These are phyloP conservation scores for Urochloa ruziziensis DNA, from an alignment of 176 grass and related monocot genomes.

Conservation along the genomic window DNA sequence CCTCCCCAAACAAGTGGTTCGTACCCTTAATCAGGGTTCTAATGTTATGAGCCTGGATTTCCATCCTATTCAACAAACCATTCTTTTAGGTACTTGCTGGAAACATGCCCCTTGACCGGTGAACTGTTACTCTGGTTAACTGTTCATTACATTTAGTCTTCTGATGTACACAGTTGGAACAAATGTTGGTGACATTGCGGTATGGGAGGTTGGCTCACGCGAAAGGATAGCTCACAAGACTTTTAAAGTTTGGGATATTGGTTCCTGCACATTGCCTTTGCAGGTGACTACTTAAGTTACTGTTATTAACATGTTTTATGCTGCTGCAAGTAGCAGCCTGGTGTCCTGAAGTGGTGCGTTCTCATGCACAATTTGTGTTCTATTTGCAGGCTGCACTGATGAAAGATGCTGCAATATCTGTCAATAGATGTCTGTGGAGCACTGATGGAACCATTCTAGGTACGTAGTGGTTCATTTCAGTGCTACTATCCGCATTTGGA, in stretches of 20 bases:
- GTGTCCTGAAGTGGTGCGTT: not conserved
- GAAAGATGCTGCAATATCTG: constrained; percentile 98
- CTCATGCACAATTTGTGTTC: constrained; percentile 21
- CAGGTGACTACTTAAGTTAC: constrained; percentile 55
- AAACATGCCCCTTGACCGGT: constrained; percentile 5
- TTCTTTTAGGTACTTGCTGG: constrained; percentile 78
- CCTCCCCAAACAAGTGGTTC: constrained; percentile 81
- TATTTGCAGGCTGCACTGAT: constrained; percentile 74
- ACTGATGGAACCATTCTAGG: constrained; percentile 94
- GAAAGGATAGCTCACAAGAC: constrained; percentile 92
- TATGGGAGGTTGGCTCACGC: constrained; percentile 98
- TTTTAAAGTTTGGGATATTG: constrained; percentile 98
- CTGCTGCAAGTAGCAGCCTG: constrained; percentile 24
- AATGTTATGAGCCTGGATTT: constrained; percentile 99
- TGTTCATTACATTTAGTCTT: constrained; percentile 24
- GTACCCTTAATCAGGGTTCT: constrained; percentile 90
- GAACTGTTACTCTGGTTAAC: constrained; percentile 16
- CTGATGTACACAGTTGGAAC: constrained; percentile 77
- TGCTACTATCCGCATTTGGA: not conserved
- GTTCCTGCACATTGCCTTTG: constrained; percentile 72
- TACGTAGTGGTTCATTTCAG: constrained; percentile 28
- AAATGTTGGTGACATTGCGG: constrained; percentile 97
- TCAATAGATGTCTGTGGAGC: constrained; percentile 98
- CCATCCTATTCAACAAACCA: constrained; percentile 90
- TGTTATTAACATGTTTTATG: constrained; percentile 21